Evolutionary conservation across 805 yeast species (phyloP).

Genomic region (Candida caryicola): DNA sequence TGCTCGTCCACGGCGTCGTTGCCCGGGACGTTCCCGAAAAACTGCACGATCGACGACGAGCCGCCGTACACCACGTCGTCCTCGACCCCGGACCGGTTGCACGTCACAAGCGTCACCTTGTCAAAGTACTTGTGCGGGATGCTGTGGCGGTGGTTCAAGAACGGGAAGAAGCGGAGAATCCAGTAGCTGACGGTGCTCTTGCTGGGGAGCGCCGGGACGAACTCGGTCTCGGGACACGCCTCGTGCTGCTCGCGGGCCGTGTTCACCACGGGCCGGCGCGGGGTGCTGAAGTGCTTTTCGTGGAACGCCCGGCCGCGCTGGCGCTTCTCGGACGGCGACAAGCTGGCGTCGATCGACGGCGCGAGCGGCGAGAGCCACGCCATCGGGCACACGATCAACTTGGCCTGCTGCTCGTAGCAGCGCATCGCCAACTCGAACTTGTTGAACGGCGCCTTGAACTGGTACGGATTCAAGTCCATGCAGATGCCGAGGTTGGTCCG

Average conservation of each 20-base stretch:
- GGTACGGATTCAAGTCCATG: conserved; percentile 89
- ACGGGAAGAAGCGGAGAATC: conserved; percentile 68
- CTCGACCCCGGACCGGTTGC: conserved; percentile 82
- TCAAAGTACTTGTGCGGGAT: conserved; percentile 19
- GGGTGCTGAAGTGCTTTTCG: conserved; percentile 4
- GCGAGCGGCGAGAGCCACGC: conserved; percentile 74
- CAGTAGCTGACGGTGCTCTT: conserved; percentile 63
- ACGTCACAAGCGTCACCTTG: conserved; percentile 44
- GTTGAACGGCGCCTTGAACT: conserved; percentile 76
- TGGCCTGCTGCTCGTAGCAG: conserved; percentile 46
- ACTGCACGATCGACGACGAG: conserved; percentile 54
- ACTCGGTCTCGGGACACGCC: not conserved
- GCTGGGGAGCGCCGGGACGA: conserved; percentile 40
- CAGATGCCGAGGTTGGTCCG: conserved; percentile 75
- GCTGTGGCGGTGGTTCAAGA: conserved; percentile 39
- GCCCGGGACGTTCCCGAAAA: conserved; percentile 36
- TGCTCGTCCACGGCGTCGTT: conserved; percentile 32
- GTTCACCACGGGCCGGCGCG: conserved; percentile 3
- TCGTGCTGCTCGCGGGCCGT: not conserved
- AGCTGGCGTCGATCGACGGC: conserved; percentile 26
- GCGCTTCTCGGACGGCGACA: conserved; percentile 13
- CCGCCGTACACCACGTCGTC: conserved; percentile 67
- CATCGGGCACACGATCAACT: conserved; percentile 72
- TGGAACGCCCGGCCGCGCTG: conserved; percentile 8
- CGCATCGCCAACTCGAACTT: conserved; percentile 66